Percentiles rank a stretch among this genome's conserved stretches.
These are phyloP conservation scores for Colletotrichum sp. DNA, from an alignment of 2,329 filamentous ascomycete species.

Conservation along the genomic window DNA sequence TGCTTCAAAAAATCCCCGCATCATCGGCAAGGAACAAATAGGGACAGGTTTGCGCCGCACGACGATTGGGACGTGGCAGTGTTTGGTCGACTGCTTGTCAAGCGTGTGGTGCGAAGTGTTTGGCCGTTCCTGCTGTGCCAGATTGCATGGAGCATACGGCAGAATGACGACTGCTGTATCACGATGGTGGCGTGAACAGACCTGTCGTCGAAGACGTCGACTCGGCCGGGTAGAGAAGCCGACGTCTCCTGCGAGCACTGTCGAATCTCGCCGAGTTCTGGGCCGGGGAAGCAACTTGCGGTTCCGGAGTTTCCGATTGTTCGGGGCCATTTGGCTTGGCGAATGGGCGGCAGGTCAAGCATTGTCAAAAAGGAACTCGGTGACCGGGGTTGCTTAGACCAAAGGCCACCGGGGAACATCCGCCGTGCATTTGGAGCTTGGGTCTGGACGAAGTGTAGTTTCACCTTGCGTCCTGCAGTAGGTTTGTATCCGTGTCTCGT, in stretches of 20 bases:
- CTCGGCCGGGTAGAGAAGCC: conserved; percentile 12
- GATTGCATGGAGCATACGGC: neutral
- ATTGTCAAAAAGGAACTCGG: neutral
- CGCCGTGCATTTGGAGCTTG: neutral
- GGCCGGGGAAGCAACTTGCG: conserved; percentile 10
- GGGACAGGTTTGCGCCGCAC: neutral
- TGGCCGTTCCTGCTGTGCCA: neutral
- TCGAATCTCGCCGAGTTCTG: conserved; percentile 12
- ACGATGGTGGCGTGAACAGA: neutral
- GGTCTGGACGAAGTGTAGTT: neutral
- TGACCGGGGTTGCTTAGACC: conserved; percentile 12
- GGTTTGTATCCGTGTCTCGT: neutral
- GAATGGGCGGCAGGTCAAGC: neutral
- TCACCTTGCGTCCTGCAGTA: neutral
- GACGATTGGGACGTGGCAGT: neutral
- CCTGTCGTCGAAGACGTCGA: neutral
- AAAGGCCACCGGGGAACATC: conserved; percentile 10
- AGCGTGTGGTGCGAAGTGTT: neutral
- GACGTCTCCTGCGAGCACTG: neutral
- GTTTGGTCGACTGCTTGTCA: neutral
- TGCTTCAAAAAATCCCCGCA: neutral
- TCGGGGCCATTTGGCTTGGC: conserved; percentile 17
- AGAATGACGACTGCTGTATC: neutral
- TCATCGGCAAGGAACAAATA: neutral
- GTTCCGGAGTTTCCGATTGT: conserved; percentile 14